These are phyloP conservation scores for Teunomyces funiuensis DNA, from an alignment of 805 yeast species.

Conservation along the genomic window DNA sequence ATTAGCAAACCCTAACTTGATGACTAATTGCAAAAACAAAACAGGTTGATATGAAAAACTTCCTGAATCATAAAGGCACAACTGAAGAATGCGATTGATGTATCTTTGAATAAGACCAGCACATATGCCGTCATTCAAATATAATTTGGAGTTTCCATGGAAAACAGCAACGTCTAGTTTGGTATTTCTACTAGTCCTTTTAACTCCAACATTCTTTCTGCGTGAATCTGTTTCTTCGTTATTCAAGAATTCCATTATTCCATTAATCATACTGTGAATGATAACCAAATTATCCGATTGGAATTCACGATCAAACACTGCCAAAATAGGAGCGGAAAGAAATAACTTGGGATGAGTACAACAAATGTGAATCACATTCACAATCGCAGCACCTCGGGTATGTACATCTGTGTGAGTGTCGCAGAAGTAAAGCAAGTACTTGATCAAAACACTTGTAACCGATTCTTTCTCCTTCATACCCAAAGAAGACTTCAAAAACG, in stretches of 20 bases:
- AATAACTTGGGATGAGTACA: constrained; percentile 66
- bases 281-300: constrained; percentile 35
- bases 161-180: constrained; percentile 50
- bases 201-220: constrained; percentile 39
- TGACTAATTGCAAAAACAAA: constrained; percentile 53
- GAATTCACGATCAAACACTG: constrained; percentile 53
- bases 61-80: constrained; percentile 49
- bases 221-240: constrained; percentile 52
- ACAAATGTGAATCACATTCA: constrained; percentile 59
- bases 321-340: constrained; percentile 52
- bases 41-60: constrained; percentile 52
- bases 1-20: constrained; percentile 68
- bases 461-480: constrained; percentile 53
- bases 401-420: constrained; percentile 26
- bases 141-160: constrained; percentile 50
- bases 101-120: constrained; percentile 70
- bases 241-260: constrained; percentile 56
- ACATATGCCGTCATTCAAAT: constrained; percentile 68
- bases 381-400: constrained; percentile 52
- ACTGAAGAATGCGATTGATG: constrained; percentile 44
- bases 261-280: constrained; percentile 53
- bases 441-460: constrained; percentile 56
- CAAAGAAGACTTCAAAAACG: constrained; percentile 39
- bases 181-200: constrained; percentile 30
- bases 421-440: constrained; percentile 58